These are phyloP conservation scores for Russula emetica DNA, from an alignment of 768 basidiomycete genomes.

Conservation along the genomic window DNA sequence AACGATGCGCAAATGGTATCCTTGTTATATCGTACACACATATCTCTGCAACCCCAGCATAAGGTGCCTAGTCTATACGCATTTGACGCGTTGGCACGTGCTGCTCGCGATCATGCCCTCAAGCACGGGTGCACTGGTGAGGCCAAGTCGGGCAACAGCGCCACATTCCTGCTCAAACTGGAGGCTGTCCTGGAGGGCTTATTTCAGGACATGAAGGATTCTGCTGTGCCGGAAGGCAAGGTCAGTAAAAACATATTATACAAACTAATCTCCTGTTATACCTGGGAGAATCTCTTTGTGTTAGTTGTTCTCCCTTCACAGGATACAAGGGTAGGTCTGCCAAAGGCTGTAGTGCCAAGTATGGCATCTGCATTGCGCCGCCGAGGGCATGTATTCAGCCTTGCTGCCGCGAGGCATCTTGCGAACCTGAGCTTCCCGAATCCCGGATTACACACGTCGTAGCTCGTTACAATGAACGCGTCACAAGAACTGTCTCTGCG, in stretches of 20 bases:
- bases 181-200: conserved; percentile 88
- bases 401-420: conserved; percentile 9
- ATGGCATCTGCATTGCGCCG: conserved; percentile 19
- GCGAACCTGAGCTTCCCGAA: conserved; percentile 20
- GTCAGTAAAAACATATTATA: conserved; percentile 51
- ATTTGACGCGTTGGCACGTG: conserved; percentile 89
- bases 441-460: conserved; percentile 23
- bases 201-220: conserved; percentile 74
- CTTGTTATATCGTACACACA: conserved; percentile 84
- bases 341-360: conserved; percentile 12
- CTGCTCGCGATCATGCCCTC: conserved; percentile 61
- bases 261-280: conserved; percentile 23
- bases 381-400: conserved; percentile 12
- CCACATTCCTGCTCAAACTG: conserved; percentile 83
- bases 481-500: conserved; percentile 28
- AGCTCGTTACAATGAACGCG: conserved; percentile 27
- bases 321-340: conserved; percentile 20
- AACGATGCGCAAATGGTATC: conserved; percentile 85
- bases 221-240: conserved; percentile 69
- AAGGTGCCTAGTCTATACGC: conserved; percentile 90
- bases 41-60: conserved; percentile 56
- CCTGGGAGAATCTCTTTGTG: conserved; percentile 19
- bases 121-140: conserved; percentile 62
- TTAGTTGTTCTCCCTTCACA: conserved; percentile 18
- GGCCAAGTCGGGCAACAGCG: conserved; percentile 60